A percentile compares a stretch with the other conserved stretches of the same genome.
These are phyloP conservation scores for Thozetella sp. DNA, from an alignment of 495 filamentous ascomycete genomes.

Conservation along the genomic window DNA sequence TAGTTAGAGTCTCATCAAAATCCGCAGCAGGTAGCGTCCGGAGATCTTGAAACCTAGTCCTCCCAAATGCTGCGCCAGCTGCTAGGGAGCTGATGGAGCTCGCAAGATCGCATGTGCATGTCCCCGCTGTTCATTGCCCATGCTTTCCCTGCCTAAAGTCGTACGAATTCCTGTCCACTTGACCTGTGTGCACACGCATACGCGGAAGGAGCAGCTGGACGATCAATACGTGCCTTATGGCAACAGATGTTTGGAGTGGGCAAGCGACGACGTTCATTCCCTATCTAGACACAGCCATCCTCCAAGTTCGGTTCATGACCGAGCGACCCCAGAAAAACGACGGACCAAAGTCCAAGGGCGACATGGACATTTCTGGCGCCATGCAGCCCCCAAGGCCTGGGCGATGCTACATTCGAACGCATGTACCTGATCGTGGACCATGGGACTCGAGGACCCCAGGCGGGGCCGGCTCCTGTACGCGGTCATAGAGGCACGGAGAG, in stretches of 20 bases:
- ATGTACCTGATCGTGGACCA: neutral
- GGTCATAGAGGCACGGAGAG: constrained; percentile 16
- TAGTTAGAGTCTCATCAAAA: too few species aligned
- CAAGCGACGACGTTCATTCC: neutral
- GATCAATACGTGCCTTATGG: neutral
- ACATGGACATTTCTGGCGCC: constrained; percentile 10
- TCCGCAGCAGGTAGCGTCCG: too few species aligned
- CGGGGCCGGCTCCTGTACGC: neutral
- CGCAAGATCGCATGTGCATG: too few species aligned
- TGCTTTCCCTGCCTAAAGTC: too few species aligned
- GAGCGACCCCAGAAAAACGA: neutral
- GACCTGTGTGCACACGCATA: too few species aligned
- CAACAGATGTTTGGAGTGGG: neutral
- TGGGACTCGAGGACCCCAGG: too few species aligned
- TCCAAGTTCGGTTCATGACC: neutral
- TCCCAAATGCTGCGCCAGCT: too few species aligned
- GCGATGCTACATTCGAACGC: constrained; percentile 15
- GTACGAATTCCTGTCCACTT: too few species aligned
- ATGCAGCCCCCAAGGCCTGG: constrained; percentile 19
- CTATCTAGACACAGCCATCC: neutral
- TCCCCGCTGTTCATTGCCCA: too few species aligned
- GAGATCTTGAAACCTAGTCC: too few species aligned
- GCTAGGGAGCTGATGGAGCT: too few species aligned
- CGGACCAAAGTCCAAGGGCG: neutral
- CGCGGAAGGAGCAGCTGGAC: neutral